Evolutionary conservation across 2,329 filamentous ascomycete species (phyloP).

Genomic region (Aspergillus costaricaensis): DNA sequence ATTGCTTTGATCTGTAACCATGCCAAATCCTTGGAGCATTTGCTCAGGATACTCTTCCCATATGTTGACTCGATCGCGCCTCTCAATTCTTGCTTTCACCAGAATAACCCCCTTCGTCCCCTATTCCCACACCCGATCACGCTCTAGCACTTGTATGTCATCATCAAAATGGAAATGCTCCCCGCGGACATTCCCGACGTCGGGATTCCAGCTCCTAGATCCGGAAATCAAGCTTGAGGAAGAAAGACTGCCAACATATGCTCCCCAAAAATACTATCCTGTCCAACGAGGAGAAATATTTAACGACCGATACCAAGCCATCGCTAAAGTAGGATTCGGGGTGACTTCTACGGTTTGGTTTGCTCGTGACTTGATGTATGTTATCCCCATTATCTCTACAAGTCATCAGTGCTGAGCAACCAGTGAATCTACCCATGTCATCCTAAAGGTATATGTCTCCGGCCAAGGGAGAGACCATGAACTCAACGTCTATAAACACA

Average conservation of each 20-base stretch:
- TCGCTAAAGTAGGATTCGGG: background rate
- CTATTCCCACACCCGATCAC: too few relatives aligned
- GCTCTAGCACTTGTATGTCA: too few relatives aligned
- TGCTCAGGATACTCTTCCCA: too few relatives aligned
- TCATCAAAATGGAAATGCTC: background rate
- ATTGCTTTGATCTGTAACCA: too few relatives aligned
- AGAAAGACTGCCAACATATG: background rate
- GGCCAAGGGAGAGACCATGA: conserved; percentile 16
- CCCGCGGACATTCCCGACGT: background rate
- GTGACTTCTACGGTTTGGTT: background rate
- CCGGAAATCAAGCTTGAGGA: background rate
- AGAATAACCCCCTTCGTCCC: too few relatives aligned
- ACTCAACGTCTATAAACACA: conserved; percentile 20
- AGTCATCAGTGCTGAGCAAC: background rate
- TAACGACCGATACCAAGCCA: background rate
- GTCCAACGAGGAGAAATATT: background rate
- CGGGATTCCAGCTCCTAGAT: background rate
- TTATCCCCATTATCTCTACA: background rate
- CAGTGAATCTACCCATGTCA: conserved; percentile 8
- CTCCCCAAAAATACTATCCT: background rate
- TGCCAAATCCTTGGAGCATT: too few relatives aligned
- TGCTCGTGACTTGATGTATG: background rate
- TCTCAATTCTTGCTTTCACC: too few relatives aligned
- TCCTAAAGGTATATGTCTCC: conserved; percentile 22
- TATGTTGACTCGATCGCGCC: too few relatives aligned